These are phyloP conservation scores for Kentomonas sorsogonicus DNA, from an alignment of 208 protist species.

Conservation along the genomic window DNA sequence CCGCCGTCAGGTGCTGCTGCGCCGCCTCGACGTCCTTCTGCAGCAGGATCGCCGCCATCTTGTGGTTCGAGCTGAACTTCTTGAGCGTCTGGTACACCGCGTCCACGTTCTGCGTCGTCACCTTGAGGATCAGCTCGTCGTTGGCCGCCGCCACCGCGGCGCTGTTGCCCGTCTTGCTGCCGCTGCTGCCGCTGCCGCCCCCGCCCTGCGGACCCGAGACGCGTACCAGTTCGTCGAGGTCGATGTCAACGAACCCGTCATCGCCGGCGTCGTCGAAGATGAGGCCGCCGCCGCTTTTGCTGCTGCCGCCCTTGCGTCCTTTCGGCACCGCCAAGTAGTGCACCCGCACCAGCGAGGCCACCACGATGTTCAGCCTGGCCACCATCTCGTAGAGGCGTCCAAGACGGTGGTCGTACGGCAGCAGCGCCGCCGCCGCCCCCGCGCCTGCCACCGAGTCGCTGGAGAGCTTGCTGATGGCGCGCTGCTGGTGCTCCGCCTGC, in stretches of 20 bases:
- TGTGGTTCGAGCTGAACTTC: conserved; percentile 75
- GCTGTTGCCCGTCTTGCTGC: not conserved
- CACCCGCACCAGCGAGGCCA: conserved; percentile 64
- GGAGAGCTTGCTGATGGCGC: conserved; percentile 26
- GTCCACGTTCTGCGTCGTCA: conserved; percentile 57
- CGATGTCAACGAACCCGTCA: conserved; percentile 62
- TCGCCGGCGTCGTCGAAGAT: conserved; percentile 45
- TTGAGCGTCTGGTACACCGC: conserved; percentile 46
- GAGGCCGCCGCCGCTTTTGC: conserved; percentile 45
- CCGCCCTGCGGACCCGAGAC: conserved; percentile 19
- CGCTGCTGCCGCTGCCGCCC: not conserved
- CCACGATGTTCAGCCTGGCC: conserved; percentile 48
- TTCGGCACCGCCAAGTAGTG: conserved; percentile 69
- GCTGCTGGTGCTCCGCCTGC: conserved; percentile 15
- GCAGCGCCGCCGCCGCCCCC: conserved; percentile 12
- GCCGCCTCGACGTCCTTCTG: conserved; percentile 74
- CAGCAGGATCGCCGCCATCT: conserved; percentile 72
- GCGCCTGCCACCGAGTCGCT: conserved; percentile 19
- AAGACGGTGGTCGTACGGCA: conserved; percentile 68
- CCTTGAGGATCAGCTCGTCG: conserved; percentile 50
- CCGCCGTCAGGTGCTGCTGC: conserved; percentile 63
- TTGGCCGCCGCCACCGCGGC: conserved; percentile 19
- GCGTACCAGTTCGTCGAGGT: conserved; percentile 43
- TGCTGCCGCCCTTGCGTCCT: conserved; percentile 22
- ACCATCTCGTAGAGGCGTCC: conserved; percentile 63